phyloP scores from a whole-genome alignment of 768 basidiomycete species.

The Podaxis sp. region DNA sequence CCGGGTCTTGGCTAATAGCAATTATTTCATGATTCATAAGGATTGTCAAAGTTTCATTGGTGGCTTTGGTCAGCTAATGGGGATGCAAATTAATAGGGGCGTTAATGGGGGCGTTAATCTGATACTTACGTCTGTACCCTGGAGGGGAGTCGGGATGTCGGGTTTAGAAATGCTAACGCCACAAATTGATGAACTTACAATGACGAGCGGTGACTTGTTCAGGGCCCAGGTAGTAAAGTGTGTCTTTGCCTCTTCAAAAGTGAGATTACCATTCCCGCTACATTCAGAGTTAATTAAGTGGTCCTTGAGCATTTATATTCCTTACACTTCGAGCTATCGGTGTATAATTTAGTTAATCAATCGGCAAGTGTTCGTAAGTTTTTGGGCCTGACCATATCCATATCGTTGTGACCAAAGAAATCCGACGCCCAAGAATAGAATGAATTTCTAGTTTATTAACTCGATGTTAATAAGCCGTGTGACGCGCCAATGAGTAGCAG shows the following conservation, averaged over 20 bases:
- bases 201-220: slow-evolving; percentile 65
- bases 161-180: background rate
- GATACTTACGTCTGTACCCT: slow-evolving; percentile 25
- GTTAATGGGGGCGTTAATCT: background rate
- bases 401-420: slow-evolving; percentile 67
- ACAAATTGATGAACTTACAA: slow-evolving; percentile 29
- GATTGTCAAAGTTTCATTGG: slow-evolving; percentile 49
- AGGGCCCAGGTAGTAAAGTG: slow-evolving; percentile 76
- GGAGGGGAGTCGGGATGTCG: background rate
- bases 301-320: background rate
- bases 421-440: slow-evolving; percentile 62
- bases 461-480: background rate
- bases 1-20: slow-evolving; percentile 68
- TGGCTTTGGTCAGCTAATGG: slow-evolving; percentile 25
- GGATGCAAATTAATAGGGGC: background rate
- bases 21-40: slow-evolving; percentile 66
- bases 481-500: slow-evolving; percentile 20
- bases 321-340: slow-evolving; percentile 56
- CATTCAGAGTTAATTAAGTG: background rate
- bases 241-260: slow-evolving; percentile 62
- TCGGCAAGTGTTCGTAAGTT: background rate
- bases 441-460: slow-evolving; percentile 47
- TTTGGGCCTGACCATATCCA: slow-evolving; percentile 55
- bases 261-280: slow-evolving; percentile 64
- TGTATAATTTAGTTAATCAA: background rate